These are phyloP conservation scores for Brettanomyces anomalus DNA, from an alignment of 805 yeast genomes.

Conservation along the genomic window DNA sequence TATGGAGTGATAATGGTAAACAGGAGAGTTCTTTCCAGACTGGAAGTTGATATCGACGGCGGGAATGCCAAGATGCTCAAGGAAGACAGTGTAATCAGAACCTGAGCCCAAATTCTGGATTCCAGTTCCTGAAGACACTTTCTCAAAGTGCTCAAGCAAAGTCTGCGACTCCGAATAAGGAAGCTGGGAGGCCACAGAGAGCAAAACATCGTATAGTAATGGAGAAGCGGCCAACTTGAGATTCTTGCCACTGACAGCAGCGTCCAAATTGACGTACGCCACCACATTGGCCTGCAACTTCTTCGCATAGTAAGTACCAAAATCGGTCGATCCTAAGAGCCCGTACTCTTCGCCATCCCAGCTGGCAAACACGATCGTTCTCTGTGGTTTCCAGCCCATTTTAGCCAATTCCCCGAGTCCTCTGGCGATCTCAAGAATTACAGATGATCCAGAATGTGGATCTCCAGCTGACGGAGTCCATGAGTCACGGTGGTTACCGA, in stretches of 20 bases:
- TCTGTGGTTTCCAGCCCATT: conserved; percentile 62
- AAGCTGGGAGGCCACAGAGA: conserved; percentile 35
- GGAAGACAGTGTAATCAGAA: conserved; percentile 56
- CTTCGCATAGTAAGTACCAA: conserved; percentile 51
- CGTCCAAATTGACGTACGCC: conserved; percentile 66
- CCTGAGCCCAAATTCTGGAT: conserved; percentile 57
- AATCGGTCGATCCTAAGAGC: conserved; percentile 69
- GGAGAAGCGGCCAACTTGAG: conserved; percentile 53
- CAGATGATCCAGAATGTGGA: conserved; percentile 69
- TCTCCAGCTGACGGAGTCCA: conserved; percentile 78
- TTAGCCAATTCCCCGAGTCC: conserved; percentile 42
- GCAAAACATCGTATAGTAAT: conserved; percentile 37
- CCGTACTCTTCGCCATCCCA: conserved; percentile 83
- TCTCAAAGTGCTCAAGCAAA: conserved; percentile 28
- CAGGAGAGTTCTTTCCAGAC: conserved; percentile 37
- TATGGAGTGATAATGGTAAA: conserved; percentile 70
- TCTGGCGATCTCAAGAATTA: conserved; percentile 53
- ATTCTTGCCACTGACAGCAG: conserved; percentile 47
- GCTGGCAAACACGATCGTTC: conserved; percentile 61
- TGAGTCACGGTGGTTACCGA: conserved; percentile 76
- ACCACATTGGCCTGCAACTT: conserved; percentile 41
- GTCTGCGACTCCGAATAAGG: conserved; percentile 33
- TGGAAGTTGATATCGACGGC: conserved; percentile 53
- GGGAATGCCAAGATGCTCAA: conserved; percentile 52
- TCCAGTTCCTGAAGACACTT: conserved; percentile 16